Base-by-base conservation (phyloP, 2,329 filamentous ascomycete genomes). In the Botrytis squamosa region DNA sequence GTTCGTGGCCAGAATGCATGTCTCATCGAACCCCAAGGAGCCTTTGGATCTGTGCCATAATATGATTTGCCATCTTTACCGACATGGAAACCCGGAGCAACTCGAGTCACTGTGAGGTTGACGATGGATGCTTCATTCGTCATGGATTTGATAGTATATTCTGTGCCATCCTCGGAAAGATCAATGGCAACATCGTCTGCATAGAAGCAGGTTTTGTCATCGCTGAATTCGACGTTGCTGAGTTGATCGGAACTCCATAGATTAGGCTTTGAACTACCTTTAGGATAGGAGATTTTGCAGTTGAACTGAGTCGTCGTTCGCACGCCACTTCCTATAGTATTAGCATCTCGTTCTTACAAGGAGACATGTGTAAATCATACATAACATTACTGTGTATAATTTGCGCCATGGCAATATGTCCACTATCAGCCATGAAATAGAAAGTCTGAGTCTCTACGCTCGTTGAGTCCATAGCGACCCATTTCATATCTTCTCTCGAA, bases 371-470 rank as follows among this genome's bases (percentile, higher is more conserved):
- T 22, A 57, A 71, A 65, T 60, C 91, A 84, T 90, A 98, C 95
- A 90, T 92, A 82, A 99, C 93, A 84, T 97, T 98, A 86, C 93
- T 98, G 87, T 98, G 97, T 83, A 99, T 97, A 84, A 98, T 88
- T 87, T 99, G 96, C 75, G 89, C 90, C 83, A 97, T 89, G 71
- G 88, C 93, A 77, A 95, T 83, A 76, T 91, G 87, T 69, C 96
- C 96, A 75, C 86, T 89, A 76, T 97, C 93, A 73, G 92, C 87
- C 83, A 91, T 91, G 80, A 98, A 85, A 85, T 99, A 99, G 85
- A 98, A 99, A 76, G 89, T 94, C 85, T 98, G 92, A 44, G 94
- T 98, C 87, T 99, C 96, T 79, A 98, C 96, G 80, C 89, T 92
- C 76, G 96, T 98, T 80, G 90, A 92, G 78, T 94, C 91, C 86